These are phyloP conservation scores for Quercus bicolor DNA, from an alignment of 306 rosid genomes.

Conservation along the genomic window DNA sequence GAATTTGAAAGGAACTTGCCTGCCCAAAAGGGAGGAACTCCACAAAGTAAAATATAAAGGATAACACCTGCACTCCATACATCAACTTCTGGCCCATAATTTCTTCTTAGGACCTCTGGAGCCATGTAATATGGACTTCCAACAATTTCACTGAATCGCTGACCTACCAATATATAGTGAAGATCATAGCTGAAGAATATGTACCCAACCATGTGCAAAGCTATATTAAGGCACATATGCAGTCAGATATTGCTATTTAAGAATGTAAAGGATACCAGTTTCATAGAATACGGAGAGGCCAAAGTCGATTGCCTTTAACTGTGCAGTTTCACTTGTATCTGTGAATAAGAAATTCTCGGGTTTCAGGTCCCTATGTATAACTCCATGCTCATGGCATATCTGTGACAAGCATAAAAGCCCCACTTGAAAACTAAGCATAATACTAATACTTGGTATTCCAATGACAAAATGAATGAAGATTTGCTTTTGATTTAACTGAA, in stretches of 20 bases:
- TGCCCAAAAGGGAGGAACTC: conserved; percentile 99
- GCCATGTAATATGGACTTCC: conserved; percentile 99
- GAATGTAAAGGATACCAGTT: conserved; percentile 38
- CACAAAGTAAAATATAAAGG: conserved; percentile 84
- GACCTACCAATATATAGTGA: conserved; percentile 42
- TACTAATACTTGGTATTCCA: background rate
- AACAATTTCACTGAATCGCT: conserved; percentile 82
- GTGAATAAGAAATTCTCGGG: conserved; percentile 90
- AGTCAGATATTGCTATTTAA: background rate
- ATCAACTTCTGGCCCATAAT: conserved; percentile 84
- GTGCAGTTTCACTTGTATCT: conserved; percentile 54
- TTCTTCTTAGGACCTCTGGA: conserved; percentile 84
- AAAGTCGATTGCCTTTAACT: conserved; percentile 83
- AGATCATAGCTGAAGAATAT: background rate
- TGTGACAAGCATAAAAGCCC: conserved; percentile 28
- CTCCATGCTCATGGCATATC: conserved; percentile 84
- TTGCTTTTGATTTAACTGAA: too few species aligned
- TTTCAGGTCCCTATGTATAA: conserved; percentile 85
- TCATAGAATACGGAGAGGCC: conserved; percentile 79
- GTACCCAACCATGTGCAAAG: background rate
- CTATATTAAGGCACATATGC: background rate
- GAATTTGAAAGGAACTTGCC: conserved; percentile 37
- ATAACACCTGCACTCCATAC: conserved; percentile 96
- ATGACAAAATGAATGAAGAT: background rate
- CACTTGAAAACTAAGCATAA: background rate